phyloP scores from a whole-genome alignment of 371 early-diverging fungal genomes.

The Mortierella sp. region DNA sequence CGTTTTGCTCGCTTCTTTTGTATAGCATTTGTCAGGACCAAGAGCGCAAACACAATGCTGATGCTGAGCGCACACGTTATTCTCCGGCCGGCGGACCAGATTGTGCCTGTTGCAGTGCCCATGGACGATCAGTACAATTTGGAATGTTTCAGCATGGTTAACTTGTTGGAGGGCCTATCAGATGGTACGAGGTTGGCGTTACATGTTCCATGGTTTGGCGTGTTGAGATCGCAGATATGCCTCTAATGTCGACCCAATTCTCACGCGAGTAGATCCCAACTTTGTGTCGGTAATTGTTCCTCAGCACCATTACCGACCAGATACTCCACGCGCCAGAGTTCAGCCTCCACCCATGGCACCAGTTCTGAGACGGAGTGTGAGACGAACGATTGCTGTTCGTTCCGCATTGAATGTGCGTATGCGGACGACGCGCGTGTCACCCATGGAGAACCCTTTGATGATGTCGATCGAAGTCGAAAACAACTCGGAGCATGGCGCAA shows the following conservation, averaged over 20 bases:
- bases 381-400: conserved; percentile 65
- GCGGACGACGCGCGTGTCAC: conserved; percentile 75
- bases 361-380: conserved; percentile 62
- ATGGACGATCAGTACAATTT: conserved; percentile 65
- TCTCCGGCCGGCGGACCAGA: conserved; percentile 62
- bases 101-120: conserved; percentile 30
- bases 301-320: conserved; percentile 48
- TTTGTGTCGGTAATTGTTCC: conserved; percentile 43
- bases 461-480: conserved; percentile 81
- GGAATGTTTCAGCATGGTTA: conserved; percentile 72
- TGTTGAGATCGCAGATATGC: background rate
- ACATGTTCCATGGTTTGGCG: conserved; percentile 1
- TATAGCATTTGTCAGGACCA: conserved; percentile 64
- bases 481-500: conserved; percentile 68
- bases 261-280: conserved; percentile 51
- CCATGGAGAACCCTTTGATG: conserved; percentile 75
- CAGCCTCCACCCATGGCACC: conserved; percentile 29
- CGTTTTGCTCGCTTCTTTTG: background rate
- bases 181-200: conserved; percentile 63
- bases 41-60: conserved; percentile 59
- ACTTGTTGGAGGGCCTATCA: conserved; percentile 68
- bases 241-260: background rate
- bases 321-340: conserved; percentile 38
- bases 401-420: conserved; percentile 74
- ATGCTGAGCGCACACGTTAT: conserved; percentile 65